Percentiles rank a stretch among this genome's conserved stretches.
Evolutionary conservation across 2,329 filamentous ascomycete species (phyloP).

Genomic region (Aspergillus sp.): DNA sequence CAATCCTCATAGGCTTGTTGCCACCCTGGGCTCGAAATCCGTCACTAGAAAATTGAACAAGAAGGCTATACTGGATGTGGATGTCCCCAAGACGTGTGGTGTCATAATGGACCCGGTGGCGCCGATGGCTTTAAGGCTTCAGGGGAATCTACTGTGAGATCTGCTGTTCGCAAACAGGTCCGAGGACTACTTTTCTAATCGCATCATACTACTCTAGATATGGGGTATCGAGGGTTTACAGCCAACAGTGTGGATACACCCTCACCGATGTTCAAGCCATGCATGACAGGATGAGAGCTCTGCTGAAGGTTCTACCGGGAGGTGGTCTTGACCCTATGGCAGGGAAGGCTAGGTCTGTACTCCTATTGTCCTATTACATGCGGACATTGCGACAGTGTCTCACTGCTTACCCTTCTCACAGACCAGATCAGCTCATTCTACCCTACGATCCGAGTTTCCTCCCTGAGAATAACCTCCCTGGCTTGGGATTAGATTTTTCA

Average conservation of each 20-base stretch:
- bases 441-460: slow-evolving; percentile 81
- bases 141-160: slow-evolving; percentile 77
- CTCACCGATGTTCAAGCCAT: slow-evolving; percentile 77
- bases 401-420: slow-evolving; percentile 39
- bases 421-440: slow-evolving; percentile 74
- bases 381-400: too few relatives aligned
- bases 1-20: slow-evolving; percentile 70
- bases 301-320: slow-evolving; percentile 61
- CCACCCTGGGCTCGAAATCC: slow-evolving; percentile 77
- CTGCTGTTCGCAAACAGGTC: background rate
- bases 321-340: slow-evolving; percentile 69
- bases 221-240: slow-evolving; percentile 81
- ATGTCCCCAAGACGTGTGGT: slow-evolving; percentile 81
- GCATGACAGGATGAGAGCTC: slow-evolving; percentile 70
- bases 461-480: slow-evolving; percentile 64
- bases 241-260: slow-evolving; percentile 84
- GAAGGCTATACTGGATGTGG: slow-evolving; percentile 84
- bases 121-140: slow-evolving; percentile 85
- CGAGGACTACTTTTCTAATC: background rate
- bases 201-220: slow-evolving; percentile 50
- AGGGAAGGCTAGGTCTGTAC: slow-evolving; percentile 67
- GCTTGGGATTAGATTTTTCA: slow-evolving; percentile 58
- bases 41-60: slow-evolving; percentile 72
- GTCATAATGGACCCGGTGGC: slow-evolving; percentile 84
- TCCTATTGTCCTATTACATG: slow-evolving; percentile 24